Percentiles rank a stretch among this genome's conserved stretches.
Evolutionary conservation across 345 rosid genomes (phyloP).

Genomic region (Gossypium mustelinum): DNA sequence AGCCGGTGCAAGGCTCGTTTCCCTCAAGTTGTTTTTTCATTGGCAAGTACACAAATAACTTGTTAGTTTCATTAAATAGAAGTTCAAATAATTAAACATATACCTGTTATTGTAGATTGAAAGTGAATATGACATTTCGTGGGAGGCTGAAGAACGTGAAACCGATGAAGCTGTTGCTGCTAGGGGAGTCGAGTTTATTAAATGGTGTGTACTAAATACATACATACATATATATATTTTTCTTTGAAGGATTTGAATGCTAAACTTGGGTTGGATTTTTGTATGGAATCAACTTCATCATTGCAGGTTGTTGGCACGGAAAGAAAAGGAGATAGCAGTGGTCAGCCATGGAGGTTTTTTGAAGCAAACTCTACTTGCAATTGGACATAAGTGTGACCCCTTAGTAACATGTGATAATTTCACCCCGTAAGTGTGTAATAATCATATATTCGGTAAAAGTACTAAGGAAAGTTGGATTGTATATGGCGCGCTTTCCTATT

Average conservation of each 20-base stretch:
- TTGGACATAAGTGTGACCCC: conserved; percentile 9
- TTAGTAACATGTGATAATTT: conserved; percentile 24
- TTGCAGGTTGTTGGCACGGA: conserved; percentile 57
- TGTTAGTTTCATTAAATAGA: too few relatives aligned
- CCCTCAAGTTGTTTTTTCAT: conserved; percentile 69
- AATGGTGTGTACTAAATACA: conserved; percentile 36
- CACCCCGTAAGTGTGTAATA: conserved; percentile 26
- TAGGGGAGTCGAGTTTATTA: conserved; percentile 55
- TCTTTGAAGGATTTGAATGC: too few relatives aligned
- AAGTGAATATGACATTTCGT: conserved; percentile 54
- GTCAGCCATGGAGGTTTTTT: conserved; percentile 71
- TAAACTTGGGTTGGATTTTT: too few relatives aligned
- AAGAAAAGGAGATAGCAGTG: conserved; percentile 76
- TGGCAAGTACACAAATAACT: conserved; percentile 39
- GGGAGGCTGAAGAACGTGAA: conserved; percentile 56
- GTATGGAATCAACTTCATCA: not conserved
- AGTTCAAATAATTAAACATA: not conserved
- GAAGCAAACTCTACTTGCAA: conserved; percentile 39
- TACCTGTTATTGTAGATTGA: conserved; percentile 41
- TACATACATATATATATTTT: not conserved
- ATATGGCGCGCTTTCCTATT: too few relatives aligned
- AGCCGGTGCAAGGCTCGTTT: conserved; percentile 47
- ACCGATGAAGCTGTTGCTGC: conserved; percentile 45
- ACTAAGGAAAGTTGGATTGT: not conserved
- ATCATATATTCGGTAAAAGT: too few relatives aligned